Conservation (phyloP, 352 stramenopile species). For the Globisporangium canariense region DNA sequence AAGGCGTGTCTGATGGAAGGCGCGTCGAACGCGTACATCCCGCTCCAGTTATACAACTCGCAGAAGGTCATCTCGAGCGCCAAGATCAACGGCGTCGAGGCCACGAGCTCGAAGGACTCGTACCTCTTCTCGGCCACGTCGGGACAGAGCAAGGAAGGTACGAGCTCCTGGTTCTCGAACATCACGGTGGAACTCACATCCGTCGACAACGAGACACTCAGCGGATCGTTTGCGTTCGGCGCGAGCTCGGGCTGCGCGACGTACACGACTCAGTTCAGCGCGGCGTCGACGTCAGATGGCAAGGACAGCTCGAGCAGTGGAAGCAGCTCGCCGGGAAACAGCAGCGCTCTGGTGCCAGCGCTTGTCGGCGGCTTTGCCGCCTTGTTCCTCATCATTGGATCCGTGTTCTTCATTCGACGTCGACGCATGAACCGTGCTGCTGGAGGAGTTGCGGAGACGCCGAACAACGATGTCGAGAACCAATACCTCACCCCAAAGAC, state of each 20-base stretch:
- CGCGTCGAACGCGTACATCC: slow-evolving; percentile 72
- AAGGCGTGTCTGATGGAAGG: slow-evolving; percentile 84
- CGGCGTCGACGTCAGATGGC: slow-evolving; percentile 44
- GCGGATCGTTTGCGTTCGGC: slow-evolving; percentile 55
- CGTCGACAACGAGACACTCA: slow-evolving; percentile 48
- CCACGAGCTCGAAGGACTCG: slow-evolving; percentile 43
- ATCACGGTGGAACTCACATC: slow-evolving; percentile 60
- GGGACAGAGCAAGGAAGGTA: slow-evolving; percentile 31
- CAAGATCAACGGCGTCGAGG: slow-evolving; percentile 53
- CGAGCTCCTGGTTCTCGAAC: slow-evolving; percentile 55
- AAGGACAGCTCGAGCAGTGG: slow-evolving; percentile 25
- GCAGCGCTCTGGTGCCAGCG: slow-evolving; percentile 34
- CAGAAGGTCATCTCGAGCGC: slow-evolving; percentile 62
- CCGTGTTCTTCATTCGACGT: slow-evolving; percentile 63
- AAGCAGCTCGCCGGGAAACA: slow-evolving; percentile 15
- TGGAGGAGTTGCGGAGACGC: slow-evolving; percentile 27
- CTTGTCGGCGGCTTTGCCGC: slow-evolving; percentile 36
- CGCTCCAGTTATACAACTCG: slow-evolving; percentile 81
- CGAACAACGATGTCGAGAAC: slow-evolving; percentile 42
- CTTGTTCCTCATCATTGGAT: slow-evolving; percentile 64
- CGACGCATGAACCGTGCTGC: slow-evolving; percentile 27
- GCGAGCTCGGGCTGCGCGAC: slow-evolving; percentile 51
- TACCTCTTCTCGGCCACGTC: slow-evolving; percentile 66
- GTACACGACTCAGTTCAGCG: slow-evolving; percentile 67
- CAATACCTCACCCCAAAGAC: slow-evolving; percentile 52